Evolutionary conservation across 768 basidiomycete genomes (phyloP).

Genomic region (Cystobasidium ongulense): DNA sequence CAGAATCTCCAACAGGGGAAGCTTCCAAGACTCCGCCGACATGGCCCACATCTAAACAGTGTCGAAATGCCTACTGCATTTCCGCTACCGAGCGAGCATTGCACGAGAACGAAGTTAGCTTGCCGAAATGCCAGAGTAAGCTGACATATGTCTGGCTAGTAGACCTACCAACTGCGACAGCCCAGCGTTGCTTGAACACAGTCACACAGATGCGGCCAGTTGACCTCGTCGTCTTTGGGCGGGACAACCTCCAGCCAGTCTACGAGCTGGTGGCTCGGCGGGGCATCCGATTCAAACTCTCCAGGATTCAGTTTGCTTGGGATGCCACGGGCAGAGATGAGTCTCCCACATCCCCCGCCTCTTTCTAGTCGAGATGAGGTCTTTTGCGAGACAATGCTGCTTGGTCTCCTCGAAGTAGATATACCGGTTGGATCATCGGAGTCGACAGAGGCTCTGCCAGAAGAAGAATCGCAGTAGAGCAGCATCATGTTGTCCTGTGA

Average conservation of each 20-base stretch:
- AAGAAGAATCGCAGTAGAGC: not conserved
- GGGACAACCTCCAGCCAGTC: slow-evolving; percentile 17
- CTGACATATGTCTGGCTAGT: not conserved
- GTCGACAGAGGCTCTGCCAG: too few relatives aligned
- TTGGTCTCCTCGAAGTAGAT: too few relatives aligned
- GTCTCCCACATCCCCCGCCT: not conserved
- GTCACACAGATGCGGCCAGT: not conserved
- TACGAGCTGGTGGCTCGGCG: not conserved
- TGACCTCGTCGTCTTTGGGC: not conserved
- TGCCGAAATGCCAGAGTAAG: not conserved
- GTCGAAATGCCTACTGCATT: not conserved
- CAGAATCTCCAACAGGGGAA: not conserved
- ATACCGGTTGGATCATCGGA: too few relatives aligned
- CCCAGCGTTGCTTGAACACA: not conserved
- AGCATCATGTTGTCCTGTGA: not conserved
- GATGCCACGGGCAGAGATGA: not conserved
- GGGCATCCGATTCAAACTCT: not conserved
- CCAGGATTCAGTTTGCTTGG: not conserved
- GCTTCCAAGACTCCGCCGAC: not conserved
- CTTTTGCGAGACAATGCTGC: not conserved
- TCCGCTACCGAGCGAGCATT: not conserved
- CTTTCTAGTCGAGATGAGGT: not conserved
- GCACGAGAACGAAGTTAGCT: too few relatives aligned
- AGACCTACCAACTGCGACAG: slow-evolving; percentile 8
- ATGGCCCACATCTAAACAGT: not conserved